A percentile compares a stretch with the other conserved stretches of the same genome.
phyloP scores from a whole-genome alignment of 331 rosid species.

The Ulmus americana region DNA sequence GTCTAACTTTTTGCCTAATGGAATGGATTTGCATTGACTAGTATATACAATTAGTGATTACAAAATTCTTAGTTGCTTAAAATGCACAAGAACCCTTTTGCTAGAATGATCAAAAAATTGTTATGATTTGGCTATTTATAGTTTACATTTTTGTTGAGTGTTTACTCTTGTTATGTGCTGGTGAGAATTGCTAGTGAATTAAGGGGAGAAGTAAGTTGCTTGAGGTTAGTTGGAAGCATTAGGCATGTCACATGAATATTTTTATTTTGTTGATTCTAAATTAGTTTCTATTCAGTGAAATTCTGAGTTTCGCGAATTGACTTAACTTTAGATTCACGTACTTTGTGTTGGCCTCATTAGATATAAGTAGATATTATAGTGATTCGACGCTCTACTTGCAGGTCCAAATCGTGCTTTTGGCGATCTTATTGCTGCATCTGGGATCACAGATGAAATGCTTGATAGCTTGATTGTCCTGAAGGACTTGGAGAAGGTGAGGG shows the following conservation, averaged over 20 bases:
- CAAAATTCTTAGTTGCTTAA: neutral
- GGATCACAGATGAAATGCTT: constrained; percentile 88
- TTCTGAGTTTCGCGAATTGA: neutral
- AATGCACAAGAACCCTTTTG: neutral
- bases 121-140: too few species aligned
- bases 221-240: neutral
- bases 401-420: constrained; percentile 87
- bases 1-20: neutral
- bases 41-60: neutral
- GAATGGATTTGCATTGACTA: neutral
- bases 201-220: neutral
- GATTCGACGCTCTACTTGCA: constrained; percentile 21
- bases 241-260: neutral
- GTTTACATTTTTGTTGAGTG: neutral
- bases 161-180: neutral
- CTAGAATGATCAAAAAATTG: too few species aligned
- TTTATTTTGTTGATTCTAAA: neutral
- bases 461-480: constrained; percentile 81
- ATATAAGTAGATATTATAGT: neutral
- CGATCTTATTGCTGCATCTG: constrained; percentile 80
- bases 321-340: neutral
- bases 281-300: neutral
- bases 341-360: neutral
- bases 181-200: neutral
- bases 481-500: constrained; percentile 70